These are phyloP conservation scores for Tricholoma sp. DNA, from an alignment of 768 basidiomycete genomes.

Conservation along the genomic window DNA sequence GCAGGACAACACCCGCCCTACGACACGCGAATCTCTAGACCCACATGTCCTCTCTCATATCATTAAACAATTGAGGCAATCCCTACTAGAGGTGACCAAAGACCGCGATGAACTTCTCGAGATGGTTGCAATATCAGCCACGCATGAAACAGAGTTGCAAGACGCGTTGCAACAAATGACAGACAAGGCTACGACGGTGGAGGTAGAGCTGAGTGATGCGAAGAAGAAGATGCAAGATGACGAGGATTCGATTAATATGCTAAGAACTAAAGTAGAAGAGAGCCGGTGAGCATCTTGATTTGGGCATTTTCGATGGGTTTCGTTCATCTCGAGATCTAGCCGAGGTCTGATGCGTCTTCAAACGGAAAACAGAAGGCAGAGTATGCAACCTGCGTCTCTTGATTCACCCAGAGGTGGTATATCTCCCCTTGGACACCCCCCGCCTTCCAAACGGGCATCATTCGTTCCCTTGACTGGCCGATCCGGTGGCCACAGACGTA, in stretches of 20 bases:
- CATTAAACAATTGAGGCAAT: slow-evolving; percentile 65
- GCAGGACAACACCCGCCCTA: slow-evolving; percentile 8
- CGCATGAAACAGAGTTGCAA: slow-evolving; percentile 54
- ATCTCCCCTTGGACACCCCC: slow-evolving; percentile 35
- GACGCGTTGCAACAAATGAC: slow-evolving; percentile 61
- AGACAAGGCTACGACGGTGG: slow-evolving; percentile 55
- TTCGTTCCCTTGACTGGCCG: slow-evolving; percentile 69
- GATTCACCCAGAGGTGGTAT: slow-evolving; percentile 51
- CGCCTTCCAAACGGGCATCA: slow-evolving; percentile 64
- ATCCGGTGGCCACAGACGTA: slow-evolving; percentile 54
- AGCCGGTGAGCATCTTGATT: slow-evolving; percentile 52
- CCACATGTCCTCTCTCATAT: slow-evolving; percentile 73
- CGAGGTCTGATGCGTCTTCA: slow-evolving; percentile 86
- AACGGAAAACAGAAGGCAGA: slow-evolving; percentile 65
- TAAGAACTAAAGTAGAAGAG: slow-evolving; percentile 83
- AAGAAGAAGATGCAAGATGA: slow-evolving; percentile 58
- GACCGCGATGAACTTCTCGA: slow-evolving; percentile 67
- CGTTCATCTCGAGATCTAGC: slow-evolving; percentile 30
- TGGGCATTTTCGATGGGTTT: slow-evolving; percentile 3
- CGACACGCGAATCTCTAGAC: slow-evolving; percentile 51
- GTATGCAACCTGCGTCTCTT: slow-evolving; percentile 40
- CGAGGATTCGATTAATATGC: slow-evolving; percentile 68
- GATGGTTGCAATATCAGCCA: slow-evolving; percentile 43
- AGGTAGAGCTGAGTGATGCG: slow-evolving; percentile 50
- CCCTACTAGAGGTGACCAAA: slow-evolving; percentile 55